Evolutionary conservation across 1,284 basidiomycete species (phyloP), one percentile per base, ranked within the genome.

Genomic region (Ceratobasidium theobromae): DNA sequence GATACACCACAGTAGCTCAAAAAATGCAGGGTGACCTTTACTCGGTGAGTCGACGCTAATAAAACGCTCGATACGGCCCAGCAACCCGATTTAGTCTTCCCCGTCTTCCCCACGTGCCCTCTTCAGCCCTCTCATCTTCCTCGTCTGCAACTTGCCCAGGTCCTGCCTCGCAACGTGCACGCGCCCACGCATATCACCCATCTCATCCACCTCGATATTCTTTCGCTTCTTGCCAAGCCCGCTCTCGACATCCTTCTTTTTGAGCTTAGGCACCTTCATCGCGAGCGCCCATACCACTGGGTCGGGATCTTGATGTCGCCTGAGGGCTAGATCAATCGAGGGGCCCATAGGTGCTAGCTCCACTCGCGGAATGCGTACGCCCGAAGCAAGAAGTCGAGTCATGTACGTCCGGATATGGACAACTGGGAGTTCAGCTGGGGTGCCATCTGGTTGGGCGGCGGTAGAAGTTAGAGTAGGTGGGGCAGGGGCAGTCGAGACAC

Each of bases 141-240:
- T 82, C 69, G 86, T 88, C 82, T 98, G 94, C 77, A 99, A 74
- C 78, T 84, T 90, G 71, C 75, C 78, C 71, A 99, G 77, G 77
- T 99, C 93, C 81, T 99, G 96, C 76, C 86, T 91, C 66, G 81
- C 92, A 52, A 99, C 77, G 77, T 98, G 96, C 58, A 99, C 85
- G 68, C 87, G 82, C 52, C 95, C 96, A 70, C 96, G 84, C 77
- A 95, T 78, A 77, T 99, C 94, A 67, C 96, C 96, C 96, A 98
- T 98, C 77, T 94, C 93, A 79, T 99, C 96, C 70, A 95, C 93
- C 80, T 97, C 94, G 76, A 95, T 77, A 76, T 98, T 98, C 85
- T 93, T 95, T 77, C 84, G 85, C 83, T 93, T 95, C 83, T 92
- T 93, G 41, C 91, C 93, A n/a, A 93, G 75, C 0, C 93, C 93